These are phyloP conservation scores for Podospora anserina DNA, from an alignment of 495 filamentous ascomycete species.

Conservation along the genomic window DNA sequence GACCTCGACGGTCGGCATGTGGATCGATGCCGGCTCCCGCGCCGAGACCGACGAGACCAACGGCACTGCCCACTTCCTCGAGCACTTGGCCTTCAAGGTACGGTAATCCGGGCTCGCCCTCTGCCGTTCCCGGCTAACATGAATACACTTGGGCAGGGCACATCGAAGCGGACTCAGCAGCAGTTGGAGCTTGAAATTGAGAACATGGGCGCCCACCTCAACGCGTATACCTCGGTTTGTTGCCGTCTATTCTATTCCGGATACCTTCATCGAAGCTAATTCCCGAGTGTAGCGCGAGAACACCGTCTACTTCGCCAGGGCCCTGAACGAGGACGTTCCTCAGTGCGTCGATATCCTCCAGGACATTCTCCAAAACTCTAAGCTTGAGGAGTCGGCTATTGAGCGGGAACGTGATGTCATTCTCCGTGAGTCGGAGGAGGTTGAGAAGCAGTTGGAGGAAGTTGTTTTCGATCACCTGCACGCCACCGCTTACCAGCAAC, in stretches of 20 bases:
- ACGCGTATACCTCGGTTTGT: conserved; percentile 98
- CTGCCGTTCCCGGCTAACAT: conserved; percentile 9
- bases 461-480: conserved; percentile 99
- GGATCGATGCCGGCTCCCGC: conserved; percentile 98
- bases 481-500: conserved; percentile 93
- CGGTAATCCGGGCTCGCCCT: conserved; percentile 5
- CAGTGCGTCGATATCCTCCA: conserved; percentile 95
- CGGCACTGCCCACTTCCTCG: conserved; percentile 98
- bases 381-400: conserved; percentile 86
- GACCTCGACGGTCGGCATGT: conserved; percentile 97
- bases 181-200: conserved; percentile 99
- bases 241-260: conserved; percentile 11
- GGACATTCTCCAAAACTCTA: conserved; percentile 98
- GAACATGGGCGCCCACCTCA: conserved; percentile 99
- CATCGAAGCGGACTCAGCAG: conserved; percentile 85
- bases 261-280: conserved; percentile 35
- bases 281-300: conserved; percentile 72
- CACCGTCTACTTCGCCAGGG: conserved; percentile 99
- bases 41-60: conserved; percentile 98
- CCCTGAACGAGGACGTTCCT: conserved; percentile 95
- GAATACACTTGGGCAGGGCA: conserved; percentile 55
- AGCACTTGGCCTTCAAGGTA: conserved; percentile 99
- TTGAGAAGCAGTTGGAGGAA: conserved; percentile 99
- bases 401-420: conserved; percentile 98
- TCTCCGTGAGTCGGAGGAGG: conserved; percentile 96